phyloP scores from a whole-genome alignment of 768 basidiomycete species.

The Agaricus bisporus region DNA sequence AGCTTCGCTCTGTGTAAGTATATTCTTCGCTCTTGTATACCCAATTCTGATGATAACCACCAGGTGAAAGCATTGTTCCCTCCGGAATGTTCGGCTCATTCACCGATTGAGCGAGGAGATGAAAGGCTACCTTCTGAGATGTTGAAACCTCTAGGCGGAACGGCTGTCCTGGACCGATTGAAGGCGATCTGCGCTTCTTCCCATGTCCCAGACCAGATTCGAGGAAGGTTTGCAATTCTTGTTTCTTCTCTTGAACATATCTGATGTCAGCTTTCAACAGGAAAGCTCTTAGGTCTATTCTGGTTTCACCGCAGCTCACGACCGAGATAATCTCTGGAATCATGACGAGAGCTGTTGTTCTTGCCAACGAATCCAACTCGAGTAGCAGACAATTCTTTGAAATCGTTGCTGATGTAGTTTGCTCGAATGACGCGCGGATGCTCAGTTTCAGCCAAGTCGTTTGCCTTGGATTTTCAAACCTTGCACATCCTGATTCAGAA shows the following conservation, averaged over 20 bases:
- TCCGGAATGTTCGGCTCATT: slow-evolving; percentile 48
- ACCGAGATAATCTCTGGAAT: slow-evolving; percentile 55
- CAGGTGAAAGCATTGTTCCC: slow-evolving; percentile 80
- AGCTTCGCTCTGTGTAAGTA: slow-evolving; percentile 81
- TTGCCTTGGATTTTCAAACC: slow-evolving; percentile 78
- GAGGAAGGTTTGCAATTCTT: slow-evolving; percentile 54
- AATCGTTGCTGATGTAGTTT: slow-evolving; percentile 66
- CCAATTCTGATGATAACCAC: neutral
- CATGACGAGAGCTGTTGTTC: slow-evolving; percentile 63
- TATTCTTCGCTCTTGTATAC: neutral
- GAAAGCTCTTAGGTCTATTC: slow-evolving; percentile 68
- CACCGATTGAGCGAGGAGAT: slow-evolving; percentile 51
- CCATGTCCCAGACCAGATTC: slow-evolving; percentile 40
- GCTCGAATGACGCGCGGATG: slow-evolving; percentile 42
- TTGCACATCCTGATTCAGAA: slow-evolving; percentile 61
- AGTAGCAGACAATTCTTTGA: slow-evolving; percentile 71
- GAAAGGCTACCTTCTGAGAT: slow-evolving; percentile 34
- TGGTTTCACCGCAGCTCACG: slow-evolving; percentile 53
- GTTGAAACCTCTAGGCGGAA: slow-evolving; percentile 46
- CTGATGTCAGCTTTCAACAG: slow-evolving; percentile 30
- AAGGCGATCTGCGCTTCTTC: slow-evolving; percentile 63
- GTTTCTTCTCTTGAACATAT: neutral
- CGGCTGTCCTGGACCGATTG: slow-evolving; percentile 55
- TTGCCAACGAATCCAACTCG: slow-evolving; percentile 44
- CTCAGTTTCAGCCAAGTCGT: slow-evolving; percentile 71